These are phyloP conservation scores for Leishmania lainsoni DNA, from an alignment of 208 protist species.

Conservation along the genomic window DNA sequence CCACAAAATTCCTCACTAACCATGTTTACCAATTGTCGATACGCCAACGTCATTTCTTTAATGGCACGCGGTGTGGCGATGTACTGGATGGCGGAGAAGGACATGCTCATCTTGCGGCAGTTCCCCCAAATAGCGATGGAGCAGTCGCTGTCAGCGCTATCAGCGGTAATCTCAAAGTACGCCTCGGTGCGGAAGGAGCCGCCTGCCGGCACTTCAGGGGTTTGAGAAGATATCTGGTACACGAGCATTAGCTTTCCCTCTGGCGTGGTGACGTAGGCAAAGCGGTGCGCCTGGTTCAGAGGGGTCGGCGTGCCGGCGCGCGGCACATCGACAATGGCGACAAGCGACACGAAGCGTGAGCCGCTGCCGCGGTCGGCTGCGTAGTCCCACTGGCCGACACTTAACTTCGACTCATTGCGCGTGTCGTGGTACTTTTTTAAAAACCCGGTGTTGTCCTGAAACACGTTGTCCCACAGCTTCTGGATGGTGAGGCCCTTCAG, in stretches of 20 bases:
- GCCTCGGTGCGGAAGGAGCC: slow-evolving; percentile 79
- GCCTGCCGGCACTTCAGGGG: slow-evolving; percentile 67
- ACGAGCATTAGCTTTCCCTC: slow-evolving; percentile 51
- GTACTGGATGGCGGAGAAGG: slow-evolving; percentile 71
- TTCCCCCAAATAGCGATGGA: slow-evolving; percentile 70
- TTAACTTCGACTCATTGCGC: slow-evolving; percentile 67
- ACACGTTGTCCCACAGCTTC: slow-evolving; percentile 72
- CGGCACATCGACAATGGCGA: slow-evolving; percentile 68
- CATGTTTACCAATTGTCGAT: slow-evolving; percentile 80
- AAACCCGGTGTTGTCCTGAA: slow-evolving; percentile 69
- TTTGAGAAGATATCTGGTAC: slow-evolving; percentile 88
- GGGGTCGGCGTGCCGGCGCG: slow-evolving; percentile 58
- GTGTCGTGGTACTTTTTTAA: slow-evolving; percentile 71
- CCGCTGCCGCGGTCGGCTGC: slow-evolving; percentile 72
- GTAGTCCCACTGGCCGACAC: slow-evolving; percentile 71
- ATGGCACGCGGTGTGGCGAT: slow-evolving; percentile 71
- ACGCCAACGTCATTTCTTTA: slow-evolving; percentile 78
- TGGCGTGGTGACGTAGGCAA: slow-evolving; percentile 53
- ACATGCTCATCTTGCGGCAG: slow-evolving; percentile 76
- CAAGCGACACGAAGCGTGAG: slow-evolving; percentile 64
- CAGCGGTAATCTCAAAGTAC: slow-evolving; percentile 69
- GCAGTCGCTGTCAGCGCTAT: slow-evolving; percentile 51
- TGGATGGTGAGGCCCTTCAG: slow-evolving; percentile 78
- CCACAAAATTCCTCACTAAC: slow-evolving; percentile 66
- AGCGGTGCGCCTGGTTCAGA: slow-evolving; percentile 82